Conservation (phyloP, 140 eudicot species). For the Oenanthe javanica region DNA sequence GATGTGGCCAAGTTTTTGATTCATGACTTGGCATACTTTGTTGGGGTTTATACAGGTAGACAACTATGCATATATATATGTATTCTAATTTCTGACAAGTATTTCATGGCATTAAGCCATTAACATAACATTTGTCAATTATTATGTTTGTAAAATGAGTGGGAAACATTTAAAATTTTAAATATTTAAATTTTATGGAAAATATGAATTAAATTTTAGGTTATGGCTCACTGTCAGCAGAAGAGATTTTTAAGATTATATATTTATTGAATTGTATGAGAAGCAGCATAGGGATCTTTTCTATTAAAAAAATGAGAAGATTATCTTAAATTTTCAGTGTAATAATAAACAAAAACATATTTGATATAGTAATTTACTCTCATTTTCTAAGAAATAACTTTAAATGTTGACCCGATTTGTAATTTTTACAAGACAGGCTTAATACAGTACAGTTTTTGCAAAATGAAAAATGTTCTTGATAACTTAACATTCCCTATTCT, state of each 20-base stretch:
- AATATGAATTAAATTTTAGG: not conserved
- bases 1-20: constrained; percentile 1
- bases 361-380: not conserved
- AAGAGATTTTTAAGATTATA: not conserved
- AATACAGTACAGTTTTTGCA: not conserved
- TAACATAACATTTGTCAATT: no score
- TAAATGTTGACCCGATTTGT: not conserved
- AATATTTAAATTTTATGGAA: not conserved
- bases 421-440: constrained; percentile 4
- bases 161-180: no score
- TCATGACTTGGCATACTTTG: not conserved
- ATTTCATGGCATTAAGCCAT: not conserved
- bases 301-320: no score
- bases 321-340: not conserved
- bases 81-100: not conserved
- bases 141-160: no score
- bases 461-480: not conserved
- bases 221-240: not conserved
- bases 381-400: not conserved
- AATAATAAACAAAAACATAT: not conserved
- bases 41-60: not conserved
- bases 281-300: not conserved
- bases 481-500: not conserved
- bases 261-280: not conserved
- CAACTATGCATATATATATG: not conserved